Percentiles rank a stretch among this genome's conserved stretches.
These are phyloP conservation scores for Populus hybrid DNA, from an alignment of 441 rosid genomes.

Conservation along the genomic window DNA sequence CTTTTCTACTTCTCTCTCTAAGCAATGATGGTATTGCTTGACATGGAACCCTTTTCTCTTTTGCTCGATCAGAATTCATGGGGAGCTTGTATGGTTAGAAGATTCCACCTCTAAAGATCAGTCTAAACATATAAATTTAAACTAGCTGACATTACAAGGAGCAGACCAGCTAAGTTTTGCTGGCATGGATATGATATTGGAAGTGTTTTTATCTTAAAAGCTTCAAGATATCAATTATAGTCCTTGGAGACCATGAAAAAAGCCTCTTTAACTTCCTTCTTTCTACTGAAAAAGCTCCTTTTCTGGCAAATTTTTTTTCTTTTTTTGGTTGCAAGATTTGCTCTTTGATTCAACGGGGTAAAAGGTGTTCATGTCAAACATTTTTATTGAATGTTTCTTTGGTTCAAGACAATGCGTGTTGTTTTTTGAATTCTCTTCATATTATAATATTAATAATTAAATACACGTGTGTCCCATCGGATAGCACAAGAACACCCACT, in stretches of 20 bases:
- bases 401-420: constrained; percentile 24
- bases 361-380: constrained; percentile 3
- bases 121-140: constrained; percentile 27
- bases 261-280: constrained; percentile 34
- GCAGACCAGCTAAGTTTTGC: constrained; percentile 39
- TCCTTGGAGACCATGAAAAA: constrained; percentile 81
- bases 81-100: constrained; percentile 28
- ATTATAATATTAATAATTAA: constrained; percentile 20
- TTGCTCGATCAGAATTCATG: constrained; percentile 34
- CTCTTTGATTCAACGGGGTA: neutral
- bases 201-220: constrained; percentile 42
- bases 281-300: constrained; percentile 34
- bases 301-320: neutral
- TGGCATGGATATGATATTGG: constrained; percentile 30
- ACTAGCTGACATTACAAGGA: constrained; percentile 28
- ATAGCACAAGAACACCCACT: constrained; percentile 21
- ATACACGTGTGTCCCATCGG: constrained; percentile 36
- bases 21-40: constrained; percentile 38
- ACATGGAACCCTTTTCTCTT: constrained; percentile 35
- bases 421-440: constrained; percentile 18
- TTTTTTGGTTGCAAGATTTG: neutral
- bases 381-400: constrained; percentile 25
- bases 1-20: constrained; percentile 24
- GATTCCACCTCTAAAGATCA: constrained; percentile 44
- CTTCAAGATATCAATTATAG: constrained; percentile 47